These are phyloP conservation scores for Trichopus zeylanicus DNA, from an alignment of 116 monocot genomes.

Conservation along the genomic window DNA sequence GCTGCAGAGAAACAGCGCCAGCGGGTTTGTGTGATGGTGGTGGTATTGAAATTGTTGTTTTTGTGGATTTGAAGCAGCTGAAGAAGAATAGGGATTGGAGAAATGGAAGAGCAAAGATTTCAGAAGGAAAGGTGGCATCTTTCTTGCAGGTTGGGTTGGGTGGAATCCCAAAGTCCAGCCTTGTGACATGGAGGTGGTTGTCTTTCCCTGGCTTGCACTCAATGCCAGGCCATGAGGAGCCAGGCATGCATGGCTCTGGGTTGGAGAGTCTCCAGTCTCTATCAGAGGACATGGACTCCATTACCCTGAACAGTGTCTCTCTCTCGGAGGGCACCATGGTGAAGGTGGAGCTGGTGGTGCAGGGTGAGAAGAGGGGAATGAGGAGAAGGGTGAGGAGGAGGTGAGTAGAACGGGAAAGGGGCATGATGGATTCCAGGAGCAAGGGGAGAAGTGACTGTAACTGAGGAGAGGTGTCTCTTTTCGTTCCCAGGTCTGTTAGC, in stretches of 20 bases:
- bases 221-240: slow-evolving; percentile 45
- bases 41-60: slow-evolving; percentile 39
- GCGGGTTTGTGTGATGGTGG: neutral
- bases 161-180: slow-evolving; percentile 32
- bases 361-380: neutral
- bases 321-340: slow-evolving; percentile 29
- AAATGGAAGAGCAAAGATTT: slow-evolving; percentile 45
- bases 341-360: neutral
- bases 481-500: neutral
- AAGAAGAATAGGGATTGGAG: slow-evolving; percentile 73
- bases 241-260: slow-evolving; percentile 37
- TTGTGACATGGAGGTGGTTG: slow-evolving; percentile 36
- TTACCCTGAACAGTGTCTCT: slow-evolving; percentile 44
- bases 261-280: slow-evolving; percentile 38
- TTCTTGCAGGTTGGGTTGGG: slow-evolving; percentile 45
- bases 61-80: slow-evolving; percentile 51
- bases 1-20: slow-evolving; percentile 33
- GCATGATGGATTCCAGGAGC: slow-evolving; percentile 2
- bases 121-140: slow-evolving; percentile 55
- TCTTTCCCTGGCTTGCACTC: slow-evolving; percentile 44
- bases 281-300: slow-evolving; percentile 51
- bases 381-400: neutral
- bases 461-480: neutral
- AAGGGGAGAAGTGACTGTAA: neutral
- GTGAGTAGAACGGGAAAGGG: neutral